Conservation (phyloP, 495 filamentous ascomycete species). For the Neurospora sp. region DNA sequence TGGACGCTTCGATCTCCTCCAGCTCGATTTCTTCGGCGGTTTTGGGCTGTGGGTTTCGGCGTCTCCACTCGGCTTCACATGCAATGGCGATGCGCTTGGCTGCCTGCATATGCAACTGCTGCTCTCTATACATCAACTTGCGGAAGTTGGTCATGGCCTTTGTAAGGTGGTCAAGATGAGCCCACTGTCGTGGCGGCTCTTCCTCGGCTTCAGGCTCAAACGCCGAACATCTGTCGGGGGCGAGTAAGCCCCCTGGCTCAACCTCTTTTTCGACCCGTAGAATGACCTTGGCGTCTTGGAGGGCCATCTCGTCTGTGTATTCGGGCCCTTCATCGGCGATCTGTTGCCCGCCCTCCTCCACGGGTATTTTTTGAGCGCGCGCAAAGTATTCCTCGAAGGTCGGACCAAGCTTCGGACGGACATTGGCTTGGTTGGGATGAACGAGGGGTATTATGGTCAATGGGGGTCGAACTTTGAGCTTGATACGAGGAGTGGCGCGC, state of each 20-base stretch:
- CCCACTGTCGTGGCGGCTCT: constrained; percentile 67
- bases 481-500: constrained; percentile 29
- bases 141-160: constrained; percentile 74
- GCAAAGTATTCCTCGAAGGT: constrained; percentile 45
- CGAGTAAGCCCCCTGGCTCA: constrained; percentile 65
- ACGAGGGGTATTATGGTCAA: constrained; percentile 38
- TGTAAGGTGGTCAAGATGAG: constrained; percentile 75
- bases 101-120: constrained; percentile 54
- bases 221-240: constrained; percentile 56
- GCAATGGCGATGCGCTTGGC: constrained; percentile 58
- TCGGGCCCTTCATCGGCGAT: constrained; percentile 44
- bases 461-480: constrained; percentile 29
- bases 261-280: constrained; percentile 57
- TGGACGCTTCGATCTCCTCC: constrained; percentile 42
- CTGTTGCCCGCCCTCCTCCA: constrained; percentile 39
- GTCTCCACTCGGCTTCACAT: constrained; percentile 50
- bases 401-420: constrained; percentile 34
- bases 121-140: constrained; percentile 65
- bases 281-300: constrained; percentile 45
- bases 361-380: constrained; percentile 31
- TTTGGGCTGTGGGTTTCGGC: constrained; percentile 60
- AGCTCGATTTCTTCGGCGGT: constrained; percentile 57
- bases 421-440: constrained; percentile 42
- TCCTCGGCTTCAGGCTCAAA: constrained; percentile 69
- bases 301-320: constrained; percentile 41